These are phyloP conservation scores for Penicillium sp. DNA, from an alignment of 2,329 filamentous ascomycete species.

Conservation along the genomic window DNA sequence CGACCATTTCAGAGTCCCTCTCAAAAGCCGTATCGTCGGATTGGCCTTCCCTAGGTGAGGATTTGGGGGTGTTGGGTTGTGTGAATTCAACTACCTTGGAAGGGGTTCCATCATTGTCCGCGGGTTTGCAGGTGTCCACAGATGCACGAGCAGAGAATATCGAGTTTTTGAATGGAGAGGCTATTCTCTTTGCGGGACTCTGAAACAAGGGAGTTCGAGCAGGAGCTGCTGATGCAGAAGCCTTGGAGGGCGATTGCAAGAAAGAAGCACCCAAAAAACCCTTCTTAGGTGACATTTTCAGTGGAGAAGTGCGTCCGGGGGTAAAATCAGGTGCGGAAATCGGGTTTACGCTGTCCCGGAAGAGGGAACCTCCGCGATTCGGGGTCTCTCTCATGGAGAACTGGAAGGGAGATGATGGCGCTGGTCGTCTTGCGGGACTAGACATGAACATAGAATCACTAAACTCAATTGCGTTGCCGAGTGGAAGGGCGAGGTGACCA, in stretches of 20 bases:
- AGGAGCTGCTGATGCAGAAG: slow-evolving; percentile 37
- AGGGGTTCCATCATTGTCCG: not conserved
- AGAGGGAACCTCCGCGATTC: slow-evolving; percentile 30
- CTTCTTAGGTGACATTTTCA: slow-evolving; percentile 47
- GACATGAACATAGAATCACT: slow-evolving; percentile 38
- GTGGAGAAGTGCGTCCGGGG: slow-evolving; percentile 36
- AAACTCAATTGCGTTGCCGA: slow-evolving; percentile 31
- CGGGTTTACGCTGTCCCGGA: slow-evolving; percentile 22
- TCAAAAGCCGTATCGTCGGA: slow-evolving; percentile 10
- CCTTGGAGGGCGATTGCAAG: slow-evolving; percentile 33
- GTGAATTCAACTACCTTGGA: not conserved
- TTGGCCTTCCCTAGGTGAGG: not conserved
- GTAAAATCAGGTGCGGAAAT: slow-evolving; percentile 25
- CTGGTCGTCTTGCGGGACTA: slow-evolving; percentile 47
- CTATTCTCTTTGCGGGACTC: slow-evolving; percentile 45
- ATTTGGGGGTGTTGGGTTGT: not conserved
- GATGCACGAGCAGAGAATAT: slow-evolving; percentile 19
- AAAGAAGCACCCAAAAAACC: slow-evolving; percentile 38
- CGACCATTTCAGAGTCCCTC: slow-evolving; percentile 20
- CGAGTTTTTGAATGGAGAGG: slow-evolving; percentile 40
- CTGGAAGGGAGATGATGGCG: slow-evolving; percentile 42
- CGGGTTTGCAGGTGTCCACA: not conserved
- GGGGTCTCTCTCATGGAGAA: slow-evolving; percentile 44
- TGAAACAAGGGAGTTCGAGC: slow-evolving; percentile 38
- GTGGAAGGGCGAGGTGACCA: slow-evolving; percentile 24